Evolutionary conservation across 2,329 filamentous ascomycete genomes (phyloP), one percentile per base, ranked within the genome.

Genomic region (Colletotrichum sp.): DNA sequence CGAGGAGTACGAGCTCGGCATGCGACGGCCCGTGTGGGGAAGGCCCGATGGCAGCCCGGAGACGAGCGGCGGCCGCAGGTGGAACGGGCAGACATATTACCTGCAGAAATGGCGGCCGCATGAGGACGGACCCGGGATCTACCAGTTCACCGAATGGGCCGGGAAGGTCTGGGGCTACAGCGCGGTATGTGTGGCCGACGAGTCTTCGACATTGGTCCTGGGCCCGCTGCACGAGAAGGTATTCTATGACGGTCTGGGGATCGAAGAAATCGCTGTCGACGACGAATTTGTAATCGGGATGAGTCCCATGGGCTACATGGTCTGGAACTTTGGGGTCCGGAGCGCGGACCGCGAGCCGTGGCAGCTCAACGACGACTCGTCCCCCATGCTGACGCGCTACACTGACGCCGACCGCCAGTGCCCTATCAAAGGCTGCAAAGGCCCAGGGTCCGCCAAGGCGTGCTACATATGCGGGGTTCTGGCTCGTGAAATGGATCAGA

Each of bases 31-130:
- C 2, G 12, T 65, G 6, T 64, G 44, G 49, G 10, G 64, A 1
- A 3, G 3, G 4, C 5, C 9, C 2, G 2, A 13, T 9, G 3
- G 1, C 10, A 6, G 1, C 3, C 16, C n/a, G 6, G 64, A 21
- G 8, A 30, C 15, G 6, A 6, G 7, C 3, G 59, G 32, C 10
- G 65, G 65, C 4, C 15, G 30, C 6, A 5, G 18, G 24, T 82
- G 77, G 70, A 82, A 82, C 71, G 79, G 83, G 13, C 26, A 72
- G 21, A 81, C 82, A 4, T 85, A 83, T 70, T 60, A 78, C 2
- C 69, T 81, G 1, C 80, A 81, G 44, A 52, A 52, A 52, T 52
- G 44, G 44, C 44, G 44, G 16, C 44, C 44, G 6, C 44, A 52
- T 12, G 16, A 52, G n/a, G n/a, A n/a, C n/a, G 44, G 44, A 2